phyloP scores from a whole-genome alignment of 106 monocot genomes.

The Dioscorea dumetorum region DNA sequence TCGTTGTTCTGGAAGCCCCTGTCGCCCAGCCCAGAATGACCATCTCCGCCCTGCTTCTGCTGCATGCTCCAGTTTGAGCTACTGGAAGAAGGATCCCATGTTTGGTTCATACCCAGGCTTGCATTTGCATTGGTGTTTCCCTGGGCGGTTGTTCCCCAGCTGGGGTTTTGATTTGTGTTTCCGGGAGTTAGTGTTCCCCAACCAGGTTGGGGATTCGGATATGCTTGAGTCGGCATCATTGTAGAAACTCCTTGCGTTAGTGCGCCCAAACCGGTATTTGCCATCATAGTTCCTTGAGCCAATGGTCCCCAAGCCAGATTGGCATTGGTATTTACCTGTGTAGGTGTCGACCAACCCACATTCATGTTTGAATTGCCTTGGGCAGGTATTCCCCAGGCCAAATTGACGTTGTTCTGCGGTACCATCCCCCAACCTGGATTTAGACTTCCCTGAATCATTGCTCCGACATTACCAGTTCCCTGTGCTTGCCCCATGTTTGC shows the following conservation, averaged over 20 bases:
- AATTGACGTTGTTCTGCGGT: constrained; percentile 17
- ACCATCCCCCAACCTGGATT: constrained; percentile 35
- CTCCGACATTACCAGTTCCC: constrained; percentile 10
- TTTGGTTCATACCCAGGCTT: constrained; percentile 17
- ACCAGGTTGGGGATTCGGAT: constrained; percentile 11
- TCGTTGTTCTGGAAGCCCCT: constrained; percentile 5
- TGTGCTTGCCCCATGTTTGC: constrained; percentile 3
- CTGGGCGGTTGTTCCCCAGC: constrained; percentile 11
- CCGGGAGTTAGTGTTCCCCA: constrained; percentile 2
- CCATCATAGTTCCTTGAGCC: constrained; percentile 12
- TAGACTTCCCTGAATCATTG: constrained; percentile 6
- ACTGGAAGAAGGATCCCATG: constrained; percentile 20
- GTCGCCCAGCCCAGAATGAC: constrained; percentile 19
- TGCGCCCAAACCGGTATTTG: constrained; percentile 6
- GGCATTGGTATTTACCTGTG: constrained; percentile 24
- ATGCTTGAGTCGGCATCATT: not conserved
- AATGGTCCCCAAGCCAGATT: constrained; percentile 22
- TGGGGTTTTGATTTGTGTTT: constrained; percentile 22
- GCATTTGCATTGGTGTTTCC: constrained; percentile 21
- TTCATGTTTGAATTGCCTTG: constrained; percentile 22
- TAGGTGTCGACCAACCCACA: constrained; percentile 25
- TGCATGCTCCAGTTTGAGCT: constrained; percentile 16
- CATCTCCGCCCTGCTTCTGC: constrained; percentile 16
- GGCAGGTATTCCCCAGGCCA: constrained; percentile 19
- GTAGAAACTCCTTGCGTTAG: constrained; percentile 6